Conservation (phyloP, 208 protist species). For the Trichomonas vaginalis region DNA sequence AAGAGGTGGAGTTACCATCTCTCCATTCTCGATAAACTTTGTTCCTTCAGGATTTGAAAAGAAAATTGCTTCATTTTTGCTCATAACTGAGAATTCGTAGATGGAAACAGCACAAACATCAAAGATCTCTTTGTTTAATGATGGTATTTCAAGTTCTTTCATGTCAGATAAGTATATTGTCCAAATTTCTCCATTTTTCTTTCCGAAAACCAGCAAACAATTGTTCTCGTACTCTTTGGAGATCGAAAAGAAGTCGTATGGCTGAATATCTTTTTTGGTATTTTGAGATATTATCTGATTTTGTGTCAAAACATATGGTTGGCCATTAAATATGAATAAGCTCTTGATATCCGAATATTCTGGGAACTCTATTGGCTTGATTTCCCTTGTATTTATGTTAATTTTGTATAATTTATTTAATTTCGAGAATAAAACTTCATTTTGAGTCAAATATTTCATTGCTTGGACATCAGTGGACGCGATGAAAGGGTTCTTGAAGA, state of each 20-base stretch:
- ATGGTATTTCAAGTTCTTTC: neutral
- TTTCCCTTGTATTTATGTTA: neutral
- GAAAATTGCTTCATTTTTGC: neutral
- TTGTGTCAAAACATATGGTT: neutral
- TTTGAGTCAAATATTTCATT: neutral
- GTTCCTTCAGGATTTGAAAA: neutral
- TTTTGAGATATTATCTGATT: neutral
- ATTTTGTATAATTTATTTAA: neutral
- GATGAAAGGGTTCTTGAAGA: neutral
- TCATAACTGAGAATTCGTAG: neutral
- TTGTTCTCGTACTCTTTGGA: neutral
- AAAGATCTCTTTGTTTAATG: neutral
- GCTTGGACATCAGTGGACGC: neutral
- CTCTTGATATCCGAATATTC: neutral
- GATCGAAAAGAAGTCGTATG: neutral
- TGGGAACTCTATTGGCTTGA: neutral
- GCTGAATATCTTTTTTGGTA: neutral
- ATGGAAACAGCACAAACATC: neutral
- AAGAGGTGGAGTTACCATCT: neutral
- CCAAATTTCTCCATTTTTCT: neutral
- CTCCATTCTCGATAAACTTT: neutral
- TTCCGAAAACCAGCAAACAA: neutral
- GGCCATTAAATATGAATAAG: neutral
- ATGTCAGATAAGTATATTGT: neutral
- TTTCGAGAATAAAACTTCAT: neutral